Evolutionary conservation across 169 alveolate species (phyloP).

Genomic region (Miamiensis avidus): DNA sequence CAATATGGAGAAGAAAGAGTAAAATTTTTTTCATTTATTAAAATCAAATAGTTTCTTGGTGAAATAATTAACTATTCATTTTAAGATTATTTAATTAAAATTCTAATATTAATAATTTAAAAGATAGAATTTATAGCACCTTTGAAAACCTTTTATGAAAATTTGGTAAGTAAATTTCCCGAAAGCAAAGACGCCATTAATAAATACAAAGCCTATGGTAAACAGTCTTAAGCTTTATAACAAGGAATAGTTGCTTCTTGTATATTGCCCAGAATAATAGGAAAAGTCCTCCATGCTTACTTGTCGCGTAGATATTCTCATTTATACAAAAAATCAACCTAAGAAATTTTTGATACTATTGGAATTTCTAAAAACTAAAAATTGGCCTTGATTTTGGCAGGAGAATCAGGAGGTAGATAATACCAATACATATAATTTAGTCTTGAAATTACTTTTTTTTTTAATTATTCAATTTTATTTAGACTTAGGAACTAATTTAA

Average conservation of each 20-base stretch:
- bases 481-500: neutral
- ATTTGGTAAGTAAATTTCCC: conserved; percentile 5
- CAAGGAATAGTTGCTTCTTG: neutral
- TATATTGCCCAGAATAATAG: neutral
- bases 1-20: neutral
- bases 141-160: neutral
- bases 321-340: neutral
- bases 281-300: neutral
- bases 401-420: neutral
- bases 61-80: no score
- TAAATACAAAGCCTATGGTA: neutral
- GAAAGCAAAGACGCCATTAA: neutral
- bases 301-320: neutral
- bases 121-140: conserved; percentile 1
- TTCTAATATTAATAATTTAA: no score
- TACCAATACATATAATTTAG: neutral
- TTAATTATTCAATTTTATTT: neutral
- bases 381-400: neutral
- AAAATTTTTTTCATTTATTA: no score
- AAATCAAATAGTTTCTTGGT: no score
- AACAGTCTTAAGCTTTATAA: neutral
- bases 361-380: neutral
- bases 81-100: no score
- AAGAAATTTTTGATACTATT: neutral
- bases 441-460: neutral